Evolutionary conservation across 2,329 filamentous ascomycete species (phyloP), one percentile per base, ranked within the genome.

Genomic region (Apiospora malaysiana): DNA sequence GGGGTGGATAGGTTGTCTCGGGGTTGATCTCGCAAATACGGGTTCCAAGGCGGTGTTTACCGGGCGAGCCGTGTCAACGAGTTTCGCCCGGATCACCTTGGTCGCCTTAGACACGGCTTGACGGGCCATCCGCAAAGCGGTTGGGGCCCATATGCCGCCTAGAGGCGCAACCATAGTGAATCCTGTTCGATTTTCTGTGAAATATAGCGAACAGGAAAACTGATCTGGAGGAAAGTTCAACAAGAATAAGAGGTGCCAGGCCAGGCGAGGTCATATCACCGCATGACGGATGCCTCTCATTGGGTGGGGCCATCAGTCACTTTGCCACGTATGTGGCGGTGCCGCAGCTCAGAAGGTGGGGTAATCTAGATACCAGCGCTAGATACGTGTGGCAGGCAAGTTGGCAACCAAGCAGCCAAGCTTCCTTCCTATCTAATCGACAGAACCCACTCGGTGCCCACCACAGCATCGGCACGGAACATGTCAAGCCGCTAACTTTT

Each of bases 141-240:
- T 82, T 71, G 87, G 86, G 77, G 85, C 88, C 87, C 85, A 88
- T 79, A 89, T 83, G 81, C 86, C 87, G 83, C 86, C 86, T 79
- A 76, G 68, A 16, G 81, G 79, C 79, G 86, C 85, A 82, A 84
- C 84, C 88, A 90, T 90, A 74, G 74, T 85, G 79, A 70, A 74
- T 76, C 74, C 73, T 76, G 74, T 76, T 73, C 74, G 73, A 74
- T 10, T 63, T 40, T 40, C 32, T 40, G 56, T 32, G 32, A 23
- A 37, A 40, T 18, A 63, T 63, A 18, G 27, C 32, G 27, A 63
- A 40, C 56, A 40, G 21, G 21, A 63, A 63, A 9, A 63, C 2
- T n/a, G 56, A 63, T n/a, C 18, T 40, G 12, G 27, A 32, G 32
- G 40, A 23, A 63, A n/a, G 27, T 32, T 40, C 6, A 40, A 37